These are phyloP conservation scores for Dittrichia graveolens DNA, from an alignment of 129 eudicot species.

Conservation along the genomic window DNA sequence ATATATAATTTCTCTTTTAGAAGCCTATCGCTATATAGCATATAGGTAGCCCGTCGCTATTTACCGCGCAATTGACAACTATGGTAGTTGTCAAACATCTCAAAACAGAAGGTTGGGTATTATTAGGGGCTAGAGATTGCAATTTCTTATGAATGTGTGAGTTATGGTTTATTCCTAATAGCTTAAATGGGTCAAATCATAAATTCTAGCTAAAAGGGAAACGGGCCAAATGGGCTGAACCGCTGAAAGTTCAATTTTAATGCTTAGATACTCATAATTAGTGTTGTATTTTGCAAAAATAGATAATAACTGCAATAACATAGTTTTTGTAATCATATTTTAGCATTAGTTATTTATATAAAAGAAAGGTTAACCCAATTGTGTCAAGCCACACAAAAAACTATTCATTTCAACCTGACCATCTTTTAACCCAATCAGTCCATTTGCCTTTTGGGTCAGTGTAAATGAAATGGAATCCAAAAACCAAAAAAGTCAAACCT, in stretches of 20 bases:
- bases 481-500: conserved; percentile 42
- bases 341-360: not conserved
- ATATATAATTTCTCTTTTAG: too few relatives aligned
- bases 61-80: too few relatives aligned
- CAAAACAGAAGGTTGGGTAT: not conserved
- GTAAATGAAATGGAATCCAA: not conserved
- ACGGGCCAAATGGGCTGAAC: not conserved
- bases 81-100: not conserved
- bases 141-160: not conserved
- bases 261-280: not conserved
- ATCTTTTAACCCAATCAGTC: not conserved
- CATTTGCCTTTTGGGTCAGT: not conserved
- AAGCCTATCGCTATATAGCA: too few relatives aligned
- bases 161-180: not conserved
- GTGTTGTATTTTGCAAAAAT: not conserved
- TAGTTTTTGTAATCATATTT: not conserved
- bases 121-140: not conserved
- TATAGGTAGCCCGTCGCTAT: too few relatives aligned
- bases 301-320: not conserved
- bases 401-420: not conserved
- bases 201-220: not conserved
- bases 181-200: not conserved
- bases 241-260: not conserved
- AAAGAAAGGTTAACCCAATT: not conserved
- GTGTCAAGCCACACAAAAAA: conserved; percentile 7